These are phyloP conservation scores for Podila epigama DNA, from an alignment of 192 early-diverging fungal genomes.

Conservation along the genomic window DNA sequence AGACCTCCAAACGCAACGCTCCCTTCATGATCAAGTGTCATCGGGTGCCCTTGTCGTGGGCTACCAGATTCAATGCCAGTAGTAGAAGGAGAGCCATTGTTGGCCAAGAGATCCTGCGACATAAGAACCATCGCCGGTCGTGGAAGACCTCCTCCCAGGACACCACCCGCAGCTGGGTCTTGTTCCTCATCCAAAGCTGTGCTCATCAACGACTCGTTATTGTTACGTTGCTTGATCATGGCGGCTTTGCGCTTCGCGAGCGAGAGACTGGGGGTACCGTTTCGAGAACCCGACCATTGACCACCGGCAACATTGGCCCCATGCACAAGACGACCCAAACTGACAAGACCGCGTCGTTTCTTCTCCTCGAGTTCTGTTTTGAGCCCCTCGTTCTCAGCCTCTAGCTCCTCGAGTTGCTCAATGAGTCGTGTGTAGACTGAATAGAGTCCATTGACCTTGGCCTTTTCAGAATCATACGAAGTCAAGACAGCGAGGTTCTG, in stretches of 20 bases:
- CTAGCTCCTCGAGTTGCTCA: slow-evolving; percentile 48
- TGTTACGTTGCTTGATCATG: slow-evolving; percentile 9
- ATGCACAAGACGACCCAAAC: slow-evolving; percentile 32
- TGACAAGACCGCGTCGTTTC: slow-evolving; percentile 41
- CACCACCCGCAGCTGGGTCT: not conserved
- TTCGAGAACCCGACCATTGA: slow-evolving; percentile 31
- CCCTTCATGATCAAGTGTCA: not conserved
- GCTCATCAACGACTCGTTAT: slow-evolving; percentile 3
- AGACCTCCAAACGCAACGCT: not conserved
- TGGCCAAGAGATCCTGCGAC: slow-evolving; percentile 1
- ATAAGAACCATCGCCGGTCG: slow-evolving; percentile 29
- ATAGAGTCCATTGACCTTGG: slow-evolving; percentile 43
- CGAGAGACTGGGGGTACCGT: slow-evolving; percentile 18
- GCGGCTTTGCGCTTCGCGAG: slow-evolving; percentile 23
- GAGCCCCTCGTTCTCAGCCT: slow-evolving; percentile 50
- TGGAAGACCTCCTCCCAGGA: slow-evolving; percentile 5
- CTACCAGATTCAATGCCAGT: not conserved
- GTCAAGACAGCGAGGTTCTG: slow-evolving; percentile 45
- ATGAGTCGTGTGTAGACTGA: slow-evolving; percentile 39
- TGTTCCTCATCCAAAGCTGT: slow-evolving; percentile 31
- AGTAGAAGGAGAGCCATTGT: too few relatives aligned
- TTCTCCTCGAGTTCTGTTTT: slow-evolving; percentile 47
- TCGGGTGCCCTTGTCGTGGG: not conserved
- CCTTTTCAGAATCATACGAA: slow-evolving; percentile 49
- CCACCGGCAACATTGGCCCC: slow-evolving; percentile 46